These are phyloP conservation scores for Immersiella caudata DNA, from an alignment of 495 filamentous ascomycete genomes.

Conservation along the genomic window DNA sequence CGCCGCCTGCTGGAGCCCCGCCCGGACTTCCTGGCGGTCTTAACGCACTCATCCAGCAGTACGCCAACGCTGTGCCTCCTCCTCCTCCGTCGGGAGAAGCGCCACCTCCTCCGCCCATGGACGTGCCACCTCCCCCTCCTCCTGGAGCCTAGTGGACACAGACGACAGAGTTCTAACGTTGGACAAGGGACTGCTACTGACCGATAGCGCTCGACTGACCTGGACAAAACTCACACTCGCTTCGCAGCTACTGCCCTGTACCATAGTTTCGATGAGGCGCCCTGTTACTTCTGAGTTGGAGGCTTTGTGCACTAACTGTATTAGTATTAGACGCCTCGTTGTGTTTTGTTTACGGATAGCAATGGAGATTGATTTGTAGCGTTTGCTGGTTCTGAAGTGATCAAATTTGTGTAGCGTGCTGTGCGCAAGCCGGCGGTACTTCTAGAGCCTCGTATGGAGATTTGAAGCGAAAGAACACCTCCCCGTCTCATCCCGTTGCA, in stretches of 20 bases:
- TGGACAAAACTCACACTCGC: conserved; percentile 18
- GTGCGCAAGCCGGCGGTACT: neutral
- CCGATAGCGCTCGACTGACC: conserved; percentile 29
- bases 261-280: neutral
- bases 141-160: conserved; percentile 49
- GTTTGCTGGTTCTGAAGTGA: neutral
- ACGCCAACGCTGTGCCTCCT: conserved; percentile 60
- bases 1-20: conserved; percentile 64
- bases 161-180: conserved; percentile 17
- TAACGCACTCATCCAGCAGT: conserved; percentile 70
- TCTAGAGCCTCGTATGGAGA: neutral
- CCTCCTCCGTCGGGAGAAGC: conserved; percentile 60
- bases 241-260: conserved; percentile 14
- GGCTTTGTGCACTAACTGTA: conserved; percentile 30
- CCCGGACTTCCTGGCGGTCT: conserved; percentile 61
- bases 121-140: conserved; percentile 75
- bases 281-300: conserved; percentile 8
- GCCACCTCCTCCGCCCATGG: conserved; percentile 75
- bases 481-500: neutral
- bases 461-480: neutral
- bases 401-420: neutral
- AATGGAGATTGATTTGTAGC: conserved; percentile 7
- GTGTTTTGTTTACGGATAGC: neutral
- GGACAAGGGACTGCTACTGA: conserved; percentile 30
- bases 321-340: conserved; percentile 16